Conservation (phyloP, 805 yeast species). For the Brettanomyces custersianus region DNA sequence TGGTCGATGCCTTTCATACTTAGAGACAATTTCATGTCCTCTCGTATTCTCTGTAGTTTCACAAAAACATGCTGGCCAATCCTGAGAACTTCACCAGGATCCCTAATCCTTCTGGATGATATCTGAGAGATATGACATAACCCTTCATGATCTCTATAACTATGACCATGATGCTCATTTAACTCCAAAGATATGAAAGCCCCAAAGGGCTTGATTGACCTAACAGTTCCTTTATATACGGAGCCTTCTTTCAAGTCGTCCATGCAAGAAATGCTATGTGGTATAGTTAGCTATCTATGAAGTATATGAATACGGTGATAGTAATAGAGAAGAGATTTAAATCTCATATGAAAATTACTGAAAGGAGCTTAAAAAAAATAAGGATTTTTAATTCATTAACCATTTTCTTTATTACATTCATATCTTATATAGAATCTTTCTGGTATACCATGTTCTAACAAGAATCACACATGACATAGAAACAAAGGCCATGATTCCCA, state of each 20-base stretch:
- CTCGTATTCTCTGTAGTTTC: conserved; percentile 36
- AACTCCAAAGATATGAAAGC: conserved; percentile 55
- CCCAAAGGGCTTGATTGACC: conserved; percentile 59
- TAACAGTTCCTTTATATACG: conserved; percentile 54
- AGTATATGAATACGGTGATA: too few relatives aligned
- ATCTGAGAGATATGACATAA: conserved; percentile 74
- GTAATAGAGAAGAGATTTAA: too few relatives aligned
- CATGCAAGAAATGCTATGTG: too few relatives aligned
- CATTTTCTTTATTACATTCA: not conserved
- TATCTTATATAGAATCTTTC: conserved; percentile 1
- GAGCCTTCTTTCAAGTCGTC: conserved; percentile 22
- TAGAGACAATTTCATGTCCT: conserved; percentile 43
- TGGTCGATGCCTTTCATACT: conserved; percentile 72
- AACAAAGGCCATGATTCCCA: conserved; percentile 22
- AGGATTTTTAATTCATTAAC: not conserved
- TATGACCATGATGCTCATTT: conserved; percentile 8
- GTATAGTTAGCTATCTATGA: too few relatives aligned
- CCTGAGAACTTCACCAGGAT: conserved; percentile 51
- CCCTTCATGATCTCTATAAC: conserved; percentile 31
- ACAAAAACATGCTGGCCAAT: conserved; percentile 58
- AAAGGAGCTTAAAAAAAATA: not conserved
- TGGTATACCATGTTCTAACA: conserved; percentile 5
- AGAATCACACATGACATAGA: conserved; percentile 7
- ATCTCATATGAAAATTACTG: too few relatives aligned
- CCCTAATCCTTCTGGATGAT: conserved; percentile 33